Evolutionary conservation across 129 eudicot species (phyloP), one percentile per base, ranked within the genome.

Genomic region (Rutidosis leptorrhynchoides): DNA sequence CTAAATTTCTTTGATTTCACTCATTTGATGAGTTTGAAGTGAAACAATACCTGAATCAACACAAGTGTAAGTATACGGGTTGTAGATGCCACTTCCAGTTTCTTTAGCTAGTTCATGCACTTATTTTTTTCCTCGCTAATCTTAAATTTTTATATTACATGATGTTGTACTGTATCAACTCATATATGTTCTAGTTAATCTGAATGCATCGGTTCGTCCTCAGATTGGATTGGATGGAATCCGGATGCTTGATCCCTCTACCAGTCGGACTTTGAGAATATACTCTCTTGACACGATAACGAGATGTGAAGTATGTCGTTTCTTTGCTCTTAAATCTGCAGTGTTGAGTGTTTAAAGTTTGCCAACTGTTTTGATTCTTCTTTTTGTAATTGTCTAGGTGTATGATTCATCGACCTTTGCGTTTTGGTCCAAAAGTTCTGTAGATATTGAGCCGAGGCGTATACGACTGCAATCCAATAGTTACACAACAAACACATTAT

Each of bases 161-260:
- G n/a, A n/a, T n/a, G n/a, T n/a, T n/a, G n/a, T n/a, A n/a, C n/a
- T n/a, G n/a, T n/a, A n/a, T n/a, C n/a, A n/a, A n/a, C n/a, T n/a
- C n/a, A n/a, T n/a, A n/a, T n/a, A n/a, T n/a, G n/a, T n/a, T n/a
- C n/a, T n/a, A n/a, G n/a, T n/a, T 67, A 61, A 61, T 37, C 40
- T 66, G 17, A 49, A 68, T 30, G 6, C 22, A 0, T 63, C 37
- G 17, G 8, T 73, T 67, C 1, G 22, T 65, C 53, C 43, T 48
- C 85, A 90, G 97, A 81, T 90, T 74, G 97, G 95, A 65, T 73
- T 90, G 81, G 97, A 90, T 81, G 97, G 97, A 65, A 87, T 90
- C 54, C 90, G 93, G 23, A 90, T 90, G 97, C 88, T 90, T 76
- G 97, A 90, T 77, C 95, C 95, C 22, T 78, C 81, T 52, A 84